Conservation (phyloP, 305 asterid species). For the Fraxinus angustifolia region DNA sequence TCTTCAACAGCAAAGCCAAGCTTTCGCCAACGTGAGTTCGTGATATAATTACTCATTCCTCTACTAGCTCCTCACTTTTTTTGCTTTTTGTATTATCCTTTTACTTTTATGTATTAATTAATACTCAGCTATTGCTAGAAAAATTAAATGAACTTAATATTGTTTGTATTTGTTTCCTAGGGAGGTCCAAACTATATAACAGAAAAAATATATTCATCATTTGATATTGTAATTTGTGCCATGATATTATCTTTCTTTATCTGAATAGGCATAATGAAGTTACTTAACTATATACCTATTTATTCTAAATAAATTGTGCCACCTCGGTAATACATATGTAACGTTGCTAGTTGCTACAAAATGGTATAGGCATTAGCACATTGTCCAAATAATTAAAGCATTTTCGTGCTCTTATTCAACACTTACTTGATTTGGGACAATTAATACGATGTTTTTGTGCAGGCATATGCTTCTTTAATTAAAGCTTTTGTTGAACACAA, state of each 20-base stretch:
- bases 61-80: not conserved
- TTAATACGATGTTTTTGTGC: constrained; percentile 35
- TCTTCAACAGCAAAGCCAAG: constrained; percentile 98
- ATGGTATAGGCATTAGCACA: constrained; percentile 13
- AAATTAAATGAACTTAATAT: not conserved
- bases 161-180: constrained; percentile 12
- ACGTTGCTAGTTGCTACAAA: not conserved
- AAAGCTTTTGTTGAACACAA: constrained; percentile 88
- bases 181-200: constrained; percentile 4
- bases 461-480: constrained; percentile 90
- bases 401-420: not conserved
- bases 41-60: not conserved
- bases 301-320: not conserved
- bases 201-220: not conserved
- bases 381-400: constrained; percentile 8
- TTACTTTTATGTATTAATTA: not conserved
- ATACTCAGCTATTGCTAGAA: constrained; percentile 3
- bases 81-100: not conserved
- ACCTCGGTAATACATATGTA: not conserved
- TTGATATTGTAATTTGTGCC: not conserved
- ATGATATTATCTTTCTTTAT: not conserved
- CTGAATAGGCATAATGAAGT: not conserved
- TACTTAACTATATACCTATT: not conserved
- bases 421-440: constrained; percentile 9
- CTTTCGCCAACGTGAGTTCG: constrained; percentile 77